Evolutionary conservation across 257 asterid genomes (phyloP).

Genomic region (Solanum appendiculatum): DNA sequence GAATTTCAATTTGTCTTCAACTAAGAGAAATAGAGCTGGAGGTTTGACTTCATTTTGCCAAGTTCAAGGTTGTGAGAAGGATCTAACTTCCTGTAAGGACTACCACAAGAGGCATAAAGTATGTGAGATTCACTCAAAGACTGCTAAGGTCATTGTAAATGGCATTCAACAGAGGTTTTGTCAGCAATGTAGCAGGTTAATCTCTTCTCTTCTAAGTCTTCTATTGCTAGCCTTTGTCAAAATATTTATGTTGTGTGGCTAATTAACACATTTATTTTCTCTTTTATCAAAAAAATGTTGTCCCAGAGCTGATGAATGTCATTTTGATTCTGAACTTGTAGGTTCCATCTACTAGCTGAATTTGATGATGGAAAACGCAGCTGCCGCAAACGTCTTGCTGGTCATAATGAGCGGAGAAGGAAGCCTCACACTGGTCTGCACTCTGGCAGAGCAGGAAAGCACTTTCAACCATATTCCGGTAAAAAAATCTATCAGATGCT

Average conservation of each 20-base stretch:
- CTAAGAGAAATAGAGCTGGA: background rate
- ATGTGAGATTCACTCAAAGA: slow-evolving; percentile 28
- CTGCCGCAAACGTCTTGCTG: slow-evolving; percentile 18
- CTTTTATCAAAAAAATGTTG: no score
- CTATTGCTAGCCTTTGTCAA: background rate
- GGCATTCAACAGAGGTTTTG: slow-evolving; percentile 61
- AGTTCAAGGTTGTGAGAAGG: slow-evolving; percentile 56
- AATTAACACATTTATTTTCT: no score
- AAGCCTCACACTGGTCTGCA: slow-evolving; percentile 1
- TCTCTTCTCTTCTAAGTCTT: background rate
- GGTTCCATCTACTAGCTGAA: slow-evolving; percentile 14
- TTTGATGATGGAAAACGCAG: slow-evolving; percentile 19
- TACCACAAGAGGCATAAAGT: slow-evolving; percentile 47
- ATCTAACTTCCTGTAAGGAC: slow-evolving; percentile 48
- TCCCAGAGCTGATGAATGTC: background rate
- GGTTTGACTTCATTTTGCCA: slow-evolving; percentile 19
- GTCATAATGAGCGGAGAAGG: slow-evolving; percentile 17
- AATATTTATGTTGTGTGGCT: background rate
- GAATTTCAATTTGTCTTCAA: background rate
- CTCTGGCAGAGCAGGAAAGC: background rate
- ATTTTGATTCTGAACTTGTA: background rate
- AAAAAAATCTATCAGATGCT: background rate
- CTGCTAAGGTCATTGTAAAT: slow-evolving; percentile 47
- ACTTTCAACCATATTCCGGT: background rate
- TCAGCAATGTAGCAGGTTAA: slow-evolving; percentile 78